Evolutionary conservation across 2,329 filamentous ascomycete species (phyloP).

Genomic region (Clonostachys chloroleuca): DNA sequence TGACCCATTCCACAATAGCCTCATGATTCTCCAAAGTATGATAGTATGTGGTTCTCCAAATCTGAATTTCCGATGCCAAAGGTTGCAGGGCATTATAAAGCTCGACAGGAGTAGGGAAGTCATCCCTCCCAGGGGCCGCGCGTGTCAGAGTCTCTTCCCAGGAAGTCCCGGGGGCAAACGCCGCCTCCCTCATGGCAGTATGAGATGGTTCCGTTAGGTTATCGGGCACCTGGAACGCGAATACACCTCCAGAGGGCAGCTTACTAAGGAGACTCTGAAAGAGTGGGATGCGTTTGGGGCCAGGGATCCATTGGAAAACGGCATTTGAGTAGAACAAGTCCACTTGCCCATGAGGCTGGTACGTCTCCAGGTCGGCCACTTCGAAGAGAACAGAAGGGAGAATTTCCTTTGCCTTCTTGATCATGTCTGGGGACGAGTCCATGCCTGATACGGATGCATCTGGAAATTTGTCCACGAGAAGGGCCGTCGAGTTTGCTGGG

Average conservation of each 20-base stretch:
- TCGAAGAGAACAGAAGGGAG: slow-evolving; percentile 37
- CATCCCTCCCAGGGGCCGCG: slow-evolving; percentile 33
- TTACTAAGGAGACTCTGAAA: slow-evolving; percentile 34
- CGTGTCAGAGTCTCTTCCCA: slow-evolving; percentile 24
- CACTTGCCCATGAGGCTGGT: slow-evolving; percentile 16
- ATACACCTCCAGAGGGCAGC: slow-evolving; percentile 35
- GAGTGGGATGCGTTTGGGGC: slow-evolving; percentile 32
- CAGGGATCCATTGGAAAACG: slow-evolving; percentile 53
- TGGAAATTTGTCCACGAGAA: slow-evolving; percentile 41
- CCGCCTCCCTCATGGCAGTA: slow-evolving; percentile 33
- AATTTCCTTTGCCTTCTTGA: slow-evolving; percentile 34
- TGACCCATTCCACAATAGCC: slow-evolving; percentile 56
- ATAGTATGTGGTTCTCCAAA: slow-evolving; percentile 51
- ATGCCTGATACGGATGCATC: slow-evolving; percentile 41
- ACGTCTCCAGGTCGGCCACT: slow-evolving; percentile 38
- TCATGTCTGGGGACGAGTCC: slow-evolving; percentile 52
- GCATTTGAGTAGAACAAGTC: slow-evolving; percentile 53
- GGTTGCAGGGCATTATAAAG: slow-evolving; percentile 45
- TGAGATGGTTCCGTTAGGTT: slow-evolving; percentile 46
- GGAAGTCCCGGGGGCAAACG: slow-evolving; percentile 25
- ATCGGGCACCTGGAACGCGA: slow-evolving; percentile 47
- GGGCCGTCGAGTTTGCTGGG: slow-evolving; percentile 51
- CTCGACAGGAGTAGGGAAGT: slow-evolving; percentile 37
- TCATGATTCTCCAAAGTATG: slow-evolving; percentile 42
- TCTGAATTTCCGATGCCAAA: slow-evolving; percentile 33